Evolutionary conservation across 2,329 filamentous ascomycete genomes (phyloP).

Genomic region (Mycocentrospora acerina): DNA sequence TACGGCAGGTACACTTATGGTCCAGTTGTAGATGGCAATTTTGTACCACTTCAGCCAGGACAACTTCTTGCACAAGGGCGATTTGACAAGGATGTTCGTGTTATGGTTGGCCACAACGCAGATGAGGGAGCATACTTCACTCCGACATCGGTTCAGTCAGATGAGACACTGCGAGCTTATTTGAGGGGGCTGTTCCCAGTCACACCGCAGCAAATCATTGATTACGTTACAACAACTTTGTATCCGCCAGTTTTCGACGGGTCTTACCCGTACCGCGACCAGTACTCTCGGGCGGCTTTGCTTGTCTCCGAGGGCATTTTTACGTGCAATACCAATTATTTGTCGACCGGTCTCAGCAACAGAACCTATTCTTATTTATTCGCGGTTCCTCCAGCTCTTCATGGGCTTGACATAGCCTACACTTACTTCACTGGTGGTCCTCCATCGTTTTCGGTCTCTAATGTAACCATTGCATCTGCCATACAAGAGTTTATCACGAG

Average conservation of each 20-base stretch:
- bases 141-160: constrained; percentile 38
- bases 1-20: constrained; percentile 41
- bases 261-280: constrained; percentile 48
- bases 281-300: constrained; percentile 47
- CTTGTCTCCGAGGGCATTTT: constrained; percentile 50
- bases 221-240: constrained; percentile 48
- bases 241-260: constrained; percentile 55
- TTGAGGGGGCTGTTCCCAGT: constrained; percentile 31
- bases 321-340: constrained; percentile 55
- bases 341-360: constrained; percentile 51
- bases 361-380: constrained; percentile 56
- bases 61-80: constrained; percentile 40
- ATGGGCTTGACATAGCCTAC: constrained; percentile 56
- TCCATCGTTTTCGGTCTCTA: constrained; percentile 19
- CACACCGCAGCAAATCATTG: constrained; percentile 32
- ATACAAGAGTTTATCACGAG: constrained; percentile 50
- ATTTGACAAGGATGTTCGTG: constrained; percentile 37
- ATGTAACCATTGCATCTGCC: constrained; percentile 43
- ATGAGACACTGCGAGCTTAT: constrained; percentile 29
- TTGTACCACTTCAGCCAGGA: constrained; percentile 34
- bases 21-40: constrained; percentile 39
- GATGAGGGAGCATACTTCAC: constrained; percentile 51
- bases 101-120: constrained; percentile 47
- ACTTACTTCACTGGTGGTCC: constrained; percentile 53
- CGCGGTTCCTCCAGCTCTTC: constrained; percentile 54